A percentile compares a stretch with the other conserved stretches of the same genome.
phyloP scores from a whole-genome alignment of 177 flowering plant species.

The Vitis hybrid region DNA sequence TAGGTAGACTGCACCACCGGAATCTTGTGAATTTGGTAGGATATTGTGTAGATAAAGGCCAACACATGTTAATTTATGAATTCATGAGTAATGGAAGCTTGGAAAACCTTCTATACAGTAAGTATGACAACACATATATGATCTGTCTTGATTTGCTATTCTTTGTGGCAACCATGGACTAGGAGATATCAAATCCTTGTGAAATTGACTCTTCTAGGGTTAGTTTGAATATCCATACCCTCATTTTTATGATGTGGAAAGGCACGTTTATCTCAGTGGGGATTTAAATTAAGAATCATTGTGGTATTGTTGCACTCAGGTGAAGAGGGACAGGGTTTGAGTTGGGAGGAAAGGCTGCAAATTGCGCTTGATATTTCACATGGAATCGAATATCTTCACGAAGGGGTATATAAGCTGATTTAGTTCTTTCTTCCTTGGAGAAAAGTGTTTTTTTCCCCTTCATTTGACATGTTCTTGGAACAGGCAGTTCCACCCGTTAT shows the following conservation, averaged over 20 bases:
- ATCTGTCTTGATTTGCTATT: neutral
- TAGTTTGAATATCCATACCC: neutral
- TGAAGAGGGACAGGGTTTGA: constrained; percentile 50
- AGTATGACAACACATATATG: constrained; percentile 1
- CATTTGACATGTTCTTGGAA: constrained; percentile 19
- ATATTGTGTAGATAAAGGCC: constrained; percentile 94
- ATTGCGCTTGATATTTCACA: constrained; percentile 92
- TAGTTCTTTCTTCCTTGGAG: neutral
- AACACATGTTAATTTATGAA: constrained; percentile 81
- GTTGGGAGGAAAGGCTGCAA: constrained; percentile 93
- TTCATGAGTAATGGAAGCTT: constrained; percentile 95
- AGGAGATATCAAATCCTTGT: neutral
- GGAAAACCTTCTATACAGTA: constrained; percentile 70
- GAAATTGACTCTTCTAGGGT: neutral
- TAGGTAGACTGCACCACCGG: constrained; percentile 92
- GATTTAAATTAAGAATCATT: neutral
- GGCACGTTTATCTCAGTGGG: neutral
- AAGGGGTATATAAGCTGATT: constrained; percentile 65
- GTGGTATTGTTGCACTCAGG: constrained; percentile 36
- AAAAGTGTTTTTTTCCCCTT: neutral
- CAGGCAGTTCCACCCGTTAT: constrained; percentile 98
- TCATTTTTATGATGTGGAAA: neutral
- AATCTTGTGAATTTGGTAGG: constrained; percentile 98
- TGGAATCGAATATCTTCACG: constrained; percentile 98
- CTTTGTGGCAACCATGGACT: neutral